Evolutionary conservation across 2,329 filamentous ascomycete species (phyloP).

Genomic region (Fusarium pseudonygamai): DNA sequence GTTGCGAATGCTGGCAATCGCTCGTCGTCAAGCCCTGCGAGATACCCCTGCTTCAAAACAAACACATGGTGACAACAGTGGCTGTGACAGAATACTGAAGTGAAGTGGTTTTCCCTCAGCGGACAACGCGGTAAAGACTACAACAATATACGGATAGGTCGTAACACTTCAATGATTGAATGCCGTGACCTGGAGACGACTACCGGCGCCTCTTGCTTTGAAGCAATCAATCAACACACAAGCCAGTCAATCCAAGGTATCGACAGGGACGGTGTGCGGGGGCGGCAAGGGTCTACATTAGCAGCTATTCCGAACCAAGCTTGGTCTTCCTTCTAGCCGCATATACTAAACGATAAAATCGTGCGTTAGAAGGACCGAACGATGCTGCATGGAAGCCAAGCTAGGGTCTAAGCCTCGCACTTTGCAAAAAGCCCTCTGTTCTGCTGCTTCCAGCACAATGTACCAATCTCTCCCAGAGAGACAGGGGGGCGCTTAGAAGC

Average conservation of each 20-base stretch:
- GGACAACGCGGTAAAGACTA: slow-evolving; percentile 3
- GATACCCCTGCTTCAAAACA: slow-evolving; percentile 8
- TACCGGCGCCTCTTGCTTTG: slow-evolving; percentile 28
- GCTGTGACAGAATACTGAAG: slow-evolving; percentile 1
- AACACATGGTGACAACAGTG: slow-evolving; percentile 16
- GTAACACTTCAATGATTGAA: slow-evolving; percentile 6
- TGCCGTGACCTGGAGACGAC: slow-evolving; percentile 28
- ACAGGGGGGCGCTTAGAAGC: slow-evolving; percentile 23
- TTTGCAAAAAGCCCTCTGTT: slow-evolving; percentile 41
- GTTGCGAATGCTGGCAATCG: slow-evolving; percentile 5
- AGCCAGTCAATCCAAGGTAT: slow-evolving; percentile 22
- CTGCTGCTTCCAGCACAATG: background rate
- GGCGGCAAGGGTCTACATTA: slow-evolving; percentile 29
- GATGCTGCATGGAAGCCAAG: slow-evolving; percentile 42
- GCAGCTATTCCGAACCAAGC: slow-evolving; percentile 35
- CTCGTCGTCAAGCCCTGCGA: slow-evolving; percentile 9
- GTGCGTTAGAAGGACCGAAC: slow-evolving; percentile 46
- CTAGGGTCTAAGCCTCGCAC: slow-evolving; percentile 43
- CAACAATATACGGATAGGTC: background rate
- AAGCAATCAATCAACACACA: slow-evolving; percentile 18
- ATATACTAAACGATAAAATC: slow-evolving; percentile 40
- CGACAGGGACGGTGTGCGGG: slow-evolving; percentile 38
- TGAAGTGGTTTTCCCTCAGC: background rate
- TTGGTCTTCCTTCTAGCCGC: slow-evolving; percentile 25
- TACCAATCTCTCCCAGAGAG: slow-evolving; percentile 22